A percentile compares a stretch with the other conserved stretches of the same genome.
Evolutionary conservation across 208 protist species (phyloP).

Genomic region (Crithidia brevicula): DNA sequence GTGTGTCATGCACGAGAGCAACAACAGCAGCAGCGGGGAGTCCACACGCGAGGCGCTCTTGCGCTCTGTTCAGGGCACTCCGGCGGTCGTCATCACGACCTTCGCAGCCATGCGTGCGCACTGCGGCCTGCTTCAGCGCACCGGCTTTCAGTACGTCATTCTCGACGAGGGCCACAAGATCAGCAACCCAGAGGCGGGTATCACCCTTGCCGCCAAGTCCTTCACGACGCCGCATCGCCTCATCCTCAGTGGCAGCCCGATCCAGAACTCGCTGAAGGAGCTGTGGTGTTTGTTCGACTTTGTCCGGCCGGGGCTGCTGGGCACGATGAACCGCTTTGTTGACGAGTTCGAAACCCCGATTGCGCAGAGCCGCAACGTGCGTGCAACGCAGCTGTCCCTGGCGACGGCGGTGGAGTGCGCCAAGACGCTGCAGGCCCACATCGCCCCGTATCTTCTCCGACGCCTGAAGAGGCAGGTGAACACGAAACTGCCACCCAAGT

Average conservation of each 20-base stretch:
- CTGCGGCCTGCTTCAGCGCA: slow-evolving; percentile 54
- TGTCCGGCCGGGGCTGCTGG: slow-evolving; percentile 96
- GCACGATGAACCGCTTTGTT: slow-evolving; percentile 74
- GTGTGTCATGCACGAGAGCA: slow-evolving; percentile 88
- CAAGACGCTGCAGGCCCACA: slow-evolving; percentile 90
- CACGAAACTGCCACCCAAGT: slow-evolving; percentile 92
- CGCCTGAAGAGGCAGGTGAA: slow-evolving; percentile 96
- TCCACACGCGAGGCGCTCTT: slow-evolving; percentile 54
- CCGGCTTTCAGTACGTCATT: slow-evolving; percentile 94
- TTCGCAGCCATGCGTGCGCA: slow-evolving; percentile 88
- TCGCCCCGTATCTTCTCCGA: slow-evolving; percentile 96
- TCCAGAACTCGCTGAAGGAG: slow-evolving; percentile 99
- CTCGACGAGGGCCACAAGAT: slow-evolving; percentile 99
- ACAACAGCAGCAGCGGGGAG: slow-evolving; percentile 23
- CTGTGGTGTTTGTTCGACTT: slow-evolving; percentile 99
- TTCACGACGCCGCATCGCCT: slow-evolving; percentile 95
- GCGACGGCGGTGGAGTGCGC: slow-evolving; percentile 96
- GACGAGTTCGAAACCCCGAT: slow-evolving; percentile 87
- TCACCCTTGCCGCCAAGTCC: slow-evolving; percentile 96
- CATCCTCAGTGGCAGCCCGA: slow-evolving; percentile 96
- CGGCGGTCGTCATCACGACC: slow-evolving; percentile 95
- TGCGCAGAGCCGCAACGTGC: slow-evolving; percentile 90
- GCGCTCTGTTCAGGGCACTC: slow-evolving; percentile 45
- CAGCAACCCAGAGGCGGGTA: slow-evolving; percentile 94
- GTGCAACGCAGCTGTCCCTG: slow-evolving; percentile 88